phyloP scores from a whole-genome alignment of 2,329 filamentous ascomycete species.

The Ascochyta pisi region DNA sequence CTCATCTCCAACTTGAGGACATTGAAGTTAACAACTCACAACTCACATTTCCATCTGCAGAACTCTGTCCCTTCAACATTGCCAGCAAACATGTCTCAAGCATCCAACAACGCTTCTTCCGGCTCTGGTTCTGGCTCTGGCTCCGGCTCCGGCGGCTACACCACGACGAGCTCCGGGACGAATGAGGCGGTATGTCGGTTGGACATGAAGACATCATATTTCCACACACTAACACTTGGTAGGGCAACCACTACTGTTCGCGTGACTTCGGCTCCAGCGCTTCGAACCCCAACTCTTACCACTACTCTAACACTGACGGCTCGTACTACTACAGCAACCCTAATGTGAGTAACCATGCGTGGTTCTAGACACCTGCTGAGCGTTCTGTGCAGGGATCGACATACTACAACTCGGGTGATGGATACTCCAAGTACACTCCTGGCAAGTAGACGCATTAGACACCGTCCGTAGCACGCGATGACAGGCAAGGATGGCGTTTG shows the following conservation, averaged over 20 bases:
- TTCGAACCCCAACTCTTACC: conserved; percentile 48
- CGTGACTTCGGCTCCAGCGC: conserved; percentile 47
- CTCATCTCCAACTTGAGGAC: background rate
- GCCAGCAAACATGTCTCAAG: background rate
- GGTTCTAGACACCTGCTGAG: background rate
- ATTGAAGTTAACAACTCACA: background rate
- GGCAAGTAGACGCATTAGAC: conserved; percentile 21
- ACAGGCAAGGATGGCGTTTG: no score
- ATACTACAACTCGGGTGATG: conserved; percentile 48
- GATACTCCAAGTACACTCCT: conserved; percentile 37
- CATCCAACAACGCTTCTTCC: conserved; percentile 17
- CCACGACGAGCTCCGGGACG: conserved; percentile 49
- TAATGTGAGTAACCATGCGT: conserved; percentile 25
- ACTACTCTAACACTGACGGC: conserved; percentile 48
- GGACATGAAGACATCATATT: background rate
- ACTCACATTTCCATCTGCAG: background rate
- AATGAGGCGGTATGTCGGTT: conserved; percentile 42
- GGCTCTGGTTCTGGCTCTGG: conserved; percentile 14
- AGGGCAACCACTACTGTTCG: conserved; percentile 51
- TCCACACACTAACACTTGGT: background rate
- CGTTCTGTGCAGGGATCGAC: conserved; percentile 34
- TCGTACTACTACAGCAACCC: conserved; percentile 50
- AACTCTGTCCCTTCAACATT: background rate
- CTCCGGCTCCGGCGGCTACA: conserved; percentile 40
- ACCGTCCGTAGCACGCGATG: no score